phyloP scores from a whole-genome alignment of 2,329 filamentous ascomycete genomes.

The Didymella pomorum region DNA sequence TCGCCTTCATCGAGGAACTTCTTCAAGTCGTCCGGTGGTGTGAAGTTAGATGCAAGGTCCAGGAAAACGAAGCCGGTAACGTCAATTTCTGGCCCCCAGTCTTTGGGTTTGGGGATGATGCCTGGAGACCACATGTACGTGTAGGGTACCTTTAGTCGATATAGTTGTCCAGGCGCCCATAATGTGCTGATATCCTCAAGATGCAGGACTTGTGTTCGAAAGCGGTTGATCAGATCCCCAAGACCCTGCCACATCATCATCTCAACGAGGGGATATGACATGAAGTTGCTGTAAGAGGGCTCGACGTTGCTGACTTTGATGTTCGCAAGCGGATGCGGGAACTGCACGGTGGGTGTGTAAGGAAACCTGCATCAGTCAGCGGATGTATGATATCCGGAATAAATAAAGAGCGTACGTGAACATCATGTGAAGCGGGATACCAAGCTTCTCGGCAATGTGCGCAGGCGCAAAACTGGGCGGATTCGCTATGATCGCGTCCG shows the following conservation, averaged over 20 bases:
- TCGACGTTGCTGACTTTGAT: constrained; percentile 78
- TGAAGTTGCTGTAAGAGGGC: constrained; percentile 77
- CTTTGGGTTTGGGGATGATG: constrained; percentile 70
- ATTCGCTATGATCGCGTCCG: constrained; percentile 82
- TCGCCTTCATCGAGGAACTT: constrained; percentile 53
- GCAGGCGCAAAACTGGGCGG: constrained; percentile 80
- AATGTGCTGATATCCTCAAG: constrained; percentile 78
- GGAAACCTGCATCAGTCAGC: constrained; percentile 63
- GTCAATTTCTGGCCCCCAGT: constrained; percentile 75
- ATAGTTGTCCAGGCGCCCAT: constrained; percentile 78
- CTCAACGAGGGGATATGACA: constrained; percentile 80
- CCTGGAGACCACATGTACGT: constrained; percentile 73
- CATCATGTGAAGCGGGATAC: constrained; percentile 82
- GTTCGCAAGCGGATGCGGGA: constrained; percentile 79
- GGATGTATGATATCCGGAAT: constrained; percentile 14
- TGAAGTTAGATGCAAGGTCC: constrained; percentile 69
- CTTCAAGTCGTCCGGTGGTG: constrained; percentile 64
- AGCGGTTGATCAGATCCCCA: constrained; percentile 79
- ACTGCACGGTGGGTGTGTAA: constrained; percentile 76
- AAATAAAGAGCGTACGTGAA: constrained; percentile 72
- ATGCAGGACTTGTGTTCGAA: constrained; percentile 72
- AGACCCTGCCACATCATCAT: constrained; percentile 73
- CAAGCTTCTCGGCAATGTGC: constrained; percentile 77
- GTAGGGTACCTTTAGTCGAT: constrained; percentile 76
- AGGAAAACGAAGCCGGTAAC: constrained; percentile 82